Percentiles rank a stretch among this genome's conserved stretches.
These are phyloP conservation scores for Schoenoplectus triqueter DNA, from an alignment of 202 grass and related monocot genomes.

Conservation along the genomic window DNA sequence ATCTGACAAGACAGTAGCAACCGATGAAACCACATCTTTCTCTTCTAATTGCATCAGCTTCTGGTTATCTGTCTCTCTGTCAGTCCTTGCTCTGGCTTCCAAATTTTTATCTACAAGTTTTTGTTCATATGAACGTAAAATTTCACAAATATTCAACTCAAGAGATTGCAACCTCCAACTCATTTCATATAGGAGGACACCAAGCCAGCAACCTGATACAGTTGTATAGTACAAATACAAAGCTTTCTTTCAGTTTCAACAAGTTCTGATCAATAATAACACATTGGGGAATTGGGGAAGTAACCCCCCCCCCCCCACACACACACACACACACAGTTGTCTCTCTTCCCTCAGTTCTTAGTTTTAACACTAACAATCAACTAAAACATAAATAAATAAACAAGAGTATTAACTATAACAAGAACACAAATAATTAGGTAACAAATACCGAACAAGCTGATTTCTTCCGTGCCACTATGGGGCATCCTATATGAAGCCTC, in stretches of 20 bases:
- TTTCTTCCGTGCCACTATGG: slow-evolving; percentile 13
- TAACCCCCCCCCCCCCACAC: not conserved
- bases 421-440: not conserved
- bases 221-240: not conserved
- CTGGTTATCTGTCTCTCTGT: slow-evolving; percentile 46
- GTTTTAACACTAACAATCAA: slow-evolving; percentile 2
- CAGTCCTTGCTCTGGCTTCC: slow-evolving; percentile 44
- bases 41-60: slow-evolving; percentile 75
- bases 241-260: not conserved
- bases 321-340: too few species aligned
- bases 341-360: not conserved
- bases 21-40: slow-evolving; percentile 83
- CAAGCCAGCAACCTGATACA: not conserved
- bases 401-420: not conserved
- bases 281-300: not conserved
- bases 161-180: not conserved
- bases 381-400: slow-evolving; percentile 10
- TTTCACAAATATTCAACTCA: slow-evolving; percentile 1
- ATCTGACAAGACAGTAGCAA: slow-evolving; percentile 75
- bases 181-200: not conserved
- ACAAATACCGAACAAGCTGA: slow-evolving; percentile 29
- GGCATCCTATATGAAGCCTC: slow-evolving; percentile 3
- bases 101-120: slow-evolving; percentile 37
- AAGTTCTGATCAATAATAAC: not conserved
- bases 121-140: slow-evolving; percentile 5